Conservation (phyloP, 768 basidiomycete species). For the Termitomyces sp. region DNA sequence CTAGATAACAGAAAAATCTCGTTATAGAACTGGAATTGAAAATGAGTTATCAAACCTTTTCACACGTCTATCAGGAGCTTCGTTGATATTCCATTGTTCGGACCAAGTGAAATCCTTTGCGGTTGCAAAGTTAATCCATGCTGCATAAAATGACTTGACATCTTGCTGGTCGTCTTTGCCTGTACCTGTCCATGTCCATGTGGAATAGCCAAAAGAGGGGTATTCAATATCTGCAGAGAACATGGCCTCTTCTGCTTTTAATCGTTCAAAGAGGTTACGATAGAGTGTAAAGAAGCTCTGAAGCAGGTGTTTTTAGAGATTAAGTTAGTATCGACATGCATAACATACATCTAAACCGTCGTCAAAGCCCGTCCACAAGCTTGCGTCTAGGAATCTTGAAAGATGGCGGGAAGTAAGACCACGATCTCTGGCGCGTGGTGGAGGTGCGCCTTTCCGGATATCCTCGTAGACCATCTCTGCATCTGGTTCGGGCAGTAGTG, state of each 20-base stretch:
- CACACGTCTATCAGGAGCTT: constrained; percentile 83
- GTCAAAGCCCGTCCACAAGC: constrained; percentile 60
- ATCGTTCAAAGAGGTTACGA: constrained; percentile 76
- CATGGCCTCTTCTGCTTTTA: constrained; percentile 73
- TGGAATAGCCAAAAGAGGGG: constrained; percentile 79
- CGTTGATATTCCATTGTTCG: constrained; percentile 75
- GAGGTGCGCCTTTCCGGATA: constrained; percentile 65
- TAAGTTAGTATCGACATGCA: background rate
- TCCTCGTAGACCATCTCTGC: constrained; percentile 83
- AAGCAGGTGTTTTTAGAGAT: background rate
- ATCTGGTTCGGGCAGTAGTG: constrained; percentile 75
- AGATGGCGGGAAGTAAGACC: constrained; percentile 81
- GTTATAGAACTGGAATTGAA: background rate
- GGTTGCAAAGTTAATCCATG: constrained; percentile 84
- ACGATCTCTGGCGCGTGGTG: constrained; percentile 50
- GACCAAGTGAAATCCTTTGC: constrained; percentile 86
- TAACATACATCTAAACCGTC: constrained; percentile 53
- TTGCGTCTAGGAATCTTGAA: constrained; percentile 75
- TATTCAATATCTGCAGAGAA: constrained; percentile 39
- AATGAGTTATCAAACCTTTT: constrained; percentile 46
- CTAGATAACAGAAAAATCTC: constrained; percentile 28
- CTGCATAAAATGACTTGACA: constrained; percentile 73
- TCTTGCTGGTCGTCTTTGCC: constrained; percentile 40
- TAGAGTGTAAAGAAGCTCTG: constrained; percentile 92
- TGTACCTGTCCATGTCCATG: constrained; percentile 62